phyloP scores from a whole-genome alignment of 768 basidiomycete genomes.

The Rubroboletus pulcherrimus region DNA sequence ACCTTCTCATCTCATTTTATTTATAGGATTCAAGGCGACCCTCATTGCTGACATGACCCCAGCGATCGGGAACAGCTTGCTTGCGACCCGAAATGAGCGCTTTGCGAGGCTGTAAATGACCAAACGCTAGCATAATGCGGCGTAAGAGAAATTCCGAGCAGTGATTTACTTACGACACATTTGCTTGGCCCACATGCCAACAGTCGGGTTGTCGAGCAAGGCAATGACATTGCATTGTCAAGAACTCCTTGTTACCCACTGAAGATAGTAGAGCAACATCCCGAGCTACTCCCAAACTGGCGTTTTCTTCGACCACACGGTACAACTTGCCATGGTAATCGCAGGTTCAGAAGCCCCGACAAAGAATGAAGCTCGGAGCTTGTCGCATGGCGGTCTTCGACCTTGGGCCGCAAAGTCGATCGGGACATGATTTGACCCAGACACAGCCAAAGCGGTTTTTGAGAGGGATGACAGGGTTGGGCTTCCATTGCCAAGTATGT shows the following conservation, averaged over 20 bases:
- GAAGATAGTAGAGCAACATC: neutral
- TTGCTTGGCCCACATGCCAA: neutral
- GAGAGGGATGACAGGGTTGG: neutral
- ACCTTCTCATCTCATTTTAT: conserved; percentile 1
- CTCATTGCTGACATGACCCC: neutral
- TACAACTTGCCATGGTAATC: neutral
- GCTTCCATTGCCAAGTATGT: neutral
- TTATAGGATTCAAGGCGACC: conserved; percentile 5
- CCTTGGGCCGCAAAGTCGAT: neutral
- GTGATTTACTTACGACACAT: conserved; percentile 4
- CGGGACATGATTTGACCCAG: neutral
- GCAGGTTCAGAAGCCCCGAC: neutral
- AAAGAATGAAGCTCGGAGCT: neutral
- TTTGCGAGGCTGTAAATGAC: conserved; percentile 8
- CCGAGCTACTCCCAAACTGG: neutral
- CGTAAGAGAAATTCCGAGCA: neutral
- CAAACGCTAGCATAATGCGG: conserved; percentile 7
- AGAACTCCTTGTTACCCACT: neutral
- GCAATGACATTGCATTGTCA: neutral
- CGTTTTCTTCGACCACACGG: neutral
- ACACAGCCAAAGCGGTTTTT: conserved; percentile 8
- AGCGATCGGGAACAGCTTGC: neutral
- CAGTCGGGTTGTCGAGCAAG: neutral
- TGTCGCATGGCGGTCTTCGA: neutral
- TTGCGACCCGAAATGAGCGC: neutral